These are phyloP conservation scores for Aspergillus phoenicis DNA, from an alignment of 2,329 filamentous ascomycete genomes.

Conservation along the genomic window DNA sequence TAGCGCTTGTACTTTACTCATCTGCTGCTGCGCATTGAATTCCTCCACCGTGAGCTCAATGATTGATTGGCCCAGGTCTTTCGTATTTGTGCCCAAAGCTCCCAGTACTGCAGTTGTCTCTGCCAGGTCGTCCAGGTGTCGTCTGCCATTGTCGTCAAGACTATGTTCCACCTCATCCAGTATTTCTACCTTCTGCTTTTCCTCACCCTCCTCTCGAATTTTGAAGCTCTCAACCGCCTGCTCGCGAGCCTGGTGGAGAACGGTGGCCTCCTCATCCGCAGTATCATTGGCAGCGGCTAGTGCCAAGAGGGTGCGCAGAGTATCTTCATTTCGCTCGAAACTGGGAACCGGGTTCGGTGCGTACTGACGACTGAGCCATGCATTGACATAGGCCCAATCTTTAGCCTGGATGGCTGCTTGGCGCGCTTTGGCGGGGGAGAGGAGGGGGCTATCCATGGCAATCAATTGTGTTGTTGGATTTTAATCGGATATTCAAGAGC, in stretches of 20 bases:
- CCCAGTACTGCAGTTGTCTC: conserved; percentile 55
- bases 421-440: conserved; percentile 66
- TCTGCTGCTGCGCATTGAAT: conserved; percentile 58
- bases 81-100: conserved; percentile 52
- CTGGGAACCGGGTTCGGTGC: conserved; percentile 63
- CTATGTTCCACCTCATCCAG: conserved; percentile 58
- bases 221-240: conserved; percentile 38
- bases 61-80: conserved; percentile 56
- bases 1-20: conserved; percentile 59
- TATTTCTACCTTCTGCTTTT: conserved; percentile 45
- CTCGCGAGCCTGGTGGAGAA: conserved; percentile 41
- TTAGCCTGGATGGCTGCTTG: conserved; percentile 80
- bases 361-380: conserved; percentile 76
- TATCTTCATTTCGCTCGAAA: conserved; percentile 87
- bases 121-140: conserved; percentile 62
- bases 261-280: conserved; percentile 51
- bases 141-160: conserved; percentile 56
- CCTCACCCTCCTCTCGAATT: conserved; percentile 31
- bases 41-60: conserved; percentile 59
- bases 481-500: conserved; percentile 1
- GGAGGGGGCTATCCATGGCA: conserved; percentile 48
- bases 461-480: background rate
- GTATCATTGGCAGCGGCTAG: conserved; percentile 76
- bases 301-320: conserved; percentile 72
- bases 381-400: conserved; percentile 87